phyloP scores from a whole-genome alignment of 257 asterid species.

The Leonotis leonurus region DNA sequence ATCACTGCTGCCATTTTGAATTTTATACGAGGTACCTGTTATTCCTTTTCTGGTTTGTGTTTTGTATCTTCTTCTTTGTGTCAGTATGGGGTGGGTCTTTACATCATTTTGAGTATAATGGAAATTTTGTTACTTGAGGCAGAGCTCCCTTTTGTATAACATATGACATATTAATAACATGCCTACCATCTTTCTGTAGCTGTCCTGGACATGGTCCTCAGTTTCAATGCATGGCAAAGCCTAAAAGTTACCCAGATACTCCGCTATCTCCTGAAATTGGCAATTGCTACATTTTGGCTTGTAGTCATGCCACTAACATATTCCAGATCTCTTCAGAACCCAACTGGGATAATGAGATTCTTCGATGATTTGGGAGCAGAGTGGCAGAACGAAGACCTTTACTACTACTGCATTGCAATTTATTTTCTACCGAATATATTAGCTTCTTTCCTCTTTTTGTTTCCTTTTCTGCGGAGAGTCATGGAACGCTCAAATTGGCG shows the following conservation, averaged over 20 bases:
- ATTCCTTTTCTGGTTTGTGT: neutral
- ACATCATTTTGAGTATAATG: neutral
- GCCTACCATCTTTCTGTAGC: slow-evolving; percentile 48
- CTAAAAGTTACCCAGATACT: slow-evolving; percentile 71
- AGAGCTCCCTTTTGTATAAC: neutral
- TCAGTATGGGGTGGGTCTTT: no score
- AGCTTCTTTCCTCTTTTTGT: slow-evolving; percentile 67
- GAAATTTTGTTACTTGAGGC: neutral
- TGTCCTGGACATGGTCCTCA: slow-evolving; percentile 66
- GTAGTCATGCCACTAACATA: slow-evolving; percentile 81
- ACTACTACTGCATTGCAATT: slow-evolving; percentile 69
- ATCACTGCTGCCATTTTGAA: slow-evolving; percentile 89
- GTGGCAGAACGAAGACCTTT: slow-evolving; percentile 58
- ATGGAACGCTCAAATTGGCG: slow-evolving; percentile 86
- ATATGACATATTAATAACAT: slow-evolving; percentile 2
- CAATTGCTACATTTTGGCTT: slow-evolving; percentile 83
- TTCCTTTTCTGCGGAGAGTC: slow-evolving; percentile 74
- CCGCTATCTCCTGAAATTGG: slow-evolving; percentile 80
- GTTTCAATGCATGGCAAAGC: slow-evolving; percentile 81
- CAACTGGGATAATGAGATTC: slow-evolving; percentile 71
- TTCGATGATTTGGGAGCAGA: slow-evolving; percentile 66
- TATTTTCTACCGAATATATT: slow-evolving; percentile 83
- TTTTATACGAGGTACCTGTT: slow-evolving; percentile 66
- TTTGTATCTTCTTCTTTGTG: no score
- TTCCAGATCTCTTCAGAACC: slow-evolving; percentile 69